phyloP scores from a whole-genome alignment of 768 basidiomycete species.

The Phaffia tasmanica region DNA sequence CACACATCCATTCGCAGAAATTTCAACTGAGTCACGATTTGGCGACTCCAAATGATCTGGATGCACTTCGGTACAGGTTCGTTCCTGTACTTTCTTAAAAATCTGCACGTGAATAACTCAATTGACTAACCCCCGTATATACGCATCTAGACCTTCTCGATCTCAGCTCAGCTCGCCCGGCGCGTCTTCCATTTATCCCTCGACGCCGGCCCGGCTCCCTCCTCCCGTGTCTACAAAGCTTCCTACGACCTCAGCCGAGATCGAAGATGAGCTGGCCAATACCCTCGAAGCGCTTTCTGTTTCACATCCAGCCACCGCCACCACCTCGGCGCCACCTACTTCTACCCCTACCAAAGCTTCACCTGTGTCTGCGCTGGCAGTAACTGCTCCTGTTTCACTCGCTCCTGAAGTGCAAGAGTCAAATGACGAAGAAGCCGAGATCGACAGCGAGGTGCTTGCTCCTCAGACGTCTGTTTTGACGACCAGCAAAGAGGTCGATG shows the following conservation, averaged over 20 bases:
- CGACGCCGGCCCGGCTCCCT: background rate
- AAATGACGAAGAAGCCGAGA: background rate
- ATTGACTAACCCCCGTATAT: no score
- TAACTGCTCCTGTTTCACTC: conserved; percentile 7
- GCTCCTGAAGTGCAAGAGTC: conserved; percentile 3
- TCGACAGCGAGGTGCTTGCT: conserved; percentile 6
- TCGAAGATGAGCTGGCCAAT: no score
- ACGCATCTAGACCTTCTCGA: background rate
- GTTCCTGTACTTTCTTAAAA: background rate
- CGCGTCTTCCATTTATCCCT: background rate
- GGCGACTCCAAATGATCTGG: conserved; percentile 55
- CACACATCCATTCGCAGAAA: conserved; percentile 46
- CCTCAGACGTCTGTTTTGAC: conserved; percentile 10
- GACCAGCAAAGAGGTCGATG: conserved; percentile 13
- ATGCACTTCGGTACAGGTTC: conserved; percentile 63
- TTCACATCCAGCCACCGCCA: no score
- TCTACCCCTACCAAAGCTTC: no score
- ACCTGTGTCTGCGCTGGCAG: background rate
- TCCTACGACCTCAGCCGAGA: no score
- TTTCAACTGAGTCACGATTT: conserved; percentile 60
- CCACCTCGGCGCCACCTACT: no score
- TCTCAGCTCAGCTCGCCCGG: background rate
- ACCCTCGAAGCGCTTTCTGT: no score
- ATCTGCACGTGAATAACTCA: background rate
- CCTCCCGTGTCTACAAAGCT: no score